These are phyloP conservation scores for Wickerhamiella lipophila DNA, from an alignment of 805 yeast genomes.

Conservation along the genomic window DNA sequence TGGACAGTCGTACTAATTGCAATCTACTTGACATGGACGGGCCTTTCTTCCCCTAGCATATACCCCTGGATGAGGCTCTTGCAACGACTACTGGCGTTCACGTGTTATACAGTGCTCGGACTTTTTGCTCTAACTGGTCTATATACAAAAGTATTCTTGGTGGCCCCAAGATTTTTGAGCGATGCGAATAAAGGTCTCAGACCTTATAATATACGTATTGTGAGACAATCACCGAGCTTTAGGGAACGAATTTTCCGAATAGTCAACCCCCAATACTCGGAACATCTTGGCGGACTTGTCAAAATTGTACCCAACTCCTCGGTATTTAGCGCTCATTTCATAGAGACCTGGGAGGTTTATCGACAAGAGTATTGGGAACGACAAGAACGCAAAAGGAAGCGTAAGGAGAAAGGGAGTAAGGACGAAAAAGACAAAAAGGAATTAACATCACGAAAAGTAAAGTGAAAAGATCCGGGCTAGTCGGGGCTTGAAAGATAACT, in stretches of 20 bases:
- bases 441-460: background rate
- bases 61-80: constrained; percentile 28
- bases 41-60: constrained; percentile 27
- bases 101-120: constrained; percentile 52
- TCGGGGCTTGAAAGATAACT: background rate
- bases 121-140: constrained; percentile 82
- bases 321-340: constrained; percentile 63
- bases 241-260: constrained; percentile 23
- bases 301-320: constrained; percentile 72
- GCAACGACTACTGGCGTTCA: constrained; percentile 37
- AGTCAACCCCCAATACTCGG: constrained; percentile 23
- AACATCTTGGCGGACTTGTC: constrained; percentile 52
- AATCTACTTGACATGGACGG: constrained; percentile 25
- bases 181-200: constrained; percentile 84
- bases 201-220: constrained; percentile 66
- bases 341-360: constrained; percentile 92
- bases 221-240: constrained; percentile 27
- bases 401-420: background rate
- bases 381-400: constrained; percentile 22
- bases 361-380: constrained; percentile 86
- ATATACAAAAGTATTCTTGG: constrained; percentile 69
- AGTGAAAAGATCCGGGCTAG: background rate
- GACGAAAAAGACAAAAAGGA: background rate
- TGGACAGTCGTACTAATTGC: constrained; percentile 22
- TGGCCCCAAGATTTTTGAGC: constrained; percentile 64